Evolutionary conservation across 2,329 filamentous ascomycete species (phyloP), one percentile per base, ranked within the genome.

Genomic region (Exophiala sideris): DNA sequence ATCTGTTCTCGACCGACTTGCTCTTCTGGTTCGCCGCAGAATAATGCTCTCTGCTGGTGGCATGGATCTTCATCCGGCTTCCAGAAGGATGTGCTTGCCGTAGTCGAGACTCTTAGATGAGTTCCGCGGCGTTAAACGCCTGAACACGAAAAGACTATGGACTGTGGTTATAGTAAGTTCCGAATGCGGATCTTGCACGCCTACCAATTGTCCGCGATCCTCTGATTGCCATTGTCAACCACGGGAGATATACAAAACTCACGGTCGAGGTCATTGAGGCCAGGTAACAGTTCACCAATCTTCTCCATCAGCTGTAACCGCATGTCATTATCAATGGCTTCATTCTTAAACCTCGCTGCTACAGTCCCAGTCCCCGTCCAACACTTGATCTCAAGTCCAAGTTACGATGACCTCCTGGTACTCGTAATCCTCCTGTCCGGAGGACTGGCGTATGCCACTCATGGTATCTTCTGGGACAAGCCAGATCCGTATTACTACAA

Each of bases 401-500:
- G 6, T 5, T 73, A 73, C 2, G 42, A 52, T 94, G 73, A 76
- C 58, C 65, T 69, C 45, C 50, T 69, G 7, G 71, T 70, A 4
- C 55, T 73, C 6, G 60, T 70, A 3, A 45, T 75, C 5, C 62
- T 75, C 33, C 62, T 68, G 9, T 62, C 73, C 14, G 67, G 64
- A n/a, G 64, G 66, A 5, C 62, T 69, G 3, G 67, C 70, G 1
- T 79, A 73, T 59, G 60, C 77, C n/a, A 70, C 76, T 2, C 68
- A 69, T 2, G 74, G 74, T 3, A 68, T 68, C 32, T 58, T 72
- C 16, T 79, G 76, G 75, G 75, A 79, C 48, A 75, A 69, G 41
- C 73, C 76, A 6, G 77, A 81, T 57, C 78, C 78, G 2, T 73
- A 78, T 52, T 62, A 73, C 39, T 68, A 78, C 59, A 66, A 79